These are phyloP conservation scores for Torulaspora quercuum DNA, from an alignment of 805 yeast species.

Conservation along the genomic window DNA sequence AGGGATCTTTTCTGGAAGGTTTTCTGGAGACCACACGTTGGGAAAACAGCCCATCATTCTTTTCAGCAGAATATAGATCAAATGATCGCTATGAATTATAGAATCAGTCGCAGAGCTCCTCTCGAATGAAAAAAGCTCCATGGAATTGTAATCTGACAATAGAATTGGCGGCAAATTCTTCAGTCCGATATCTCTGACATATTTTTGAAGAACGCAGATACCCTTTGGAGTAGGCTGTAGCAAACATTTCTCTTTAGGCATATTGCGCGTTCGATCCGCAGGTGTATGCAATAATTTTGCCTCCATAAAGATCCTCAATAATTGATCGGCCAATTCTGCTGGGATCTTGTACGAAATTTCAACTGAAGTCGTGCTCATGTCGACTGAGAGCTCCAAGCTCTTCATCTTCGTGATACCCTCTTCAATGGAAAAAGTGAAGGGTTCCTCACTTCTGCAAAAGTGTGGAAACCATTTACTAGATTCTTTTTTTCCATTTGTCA, in stretches of 20 bases:
- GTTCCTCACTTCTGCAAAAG: conserved; percentile 37
- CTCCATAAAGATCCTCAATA: conserved; percentile 51
- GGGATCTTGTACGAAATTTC: conserved; percentile 54
- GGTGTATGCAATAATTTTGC: conserved; percentile 73
- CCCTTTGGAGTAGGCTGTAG: conserved; percentile 94
- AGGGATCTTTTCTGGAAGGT: conserved; percentile 49
- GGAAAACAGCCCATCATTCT: conserved; percentile 62
- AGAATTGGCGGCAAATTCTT: conserved; percentile 48
- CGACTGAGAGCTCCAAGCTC: conserved; percentile 46
- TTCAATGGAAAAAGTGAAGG: conserved; percentile 51
- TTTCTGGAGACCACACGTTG: conserved; percentile 63
- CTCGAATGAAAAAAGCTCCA: conserved; percentile 67
- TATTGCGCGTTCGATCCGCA: conserved; percentile 59
- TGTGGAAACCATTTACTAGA: conserved; percentile 30
- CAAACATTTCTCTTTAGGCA: conserved; percentile 41
- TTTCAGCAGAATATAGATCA: conserved; percentile 62
- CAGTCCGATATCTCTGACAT: conserved; percentile 56
- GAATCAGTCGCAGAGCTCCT: conserved; percentile 56
- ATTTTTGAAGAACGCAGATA: conserved; percentile 60
- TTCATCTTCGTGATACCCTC: conserved; percentile 54
- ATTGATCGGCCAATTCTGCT: conserved; percentile 44
- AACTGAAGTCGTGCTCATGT: conserved; percentile 49
- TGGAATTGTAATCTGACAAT: conserved; percentile 58
- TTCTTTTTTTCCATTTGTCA: conserved; percentile 34
- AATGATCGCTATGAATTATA: conserved; percentile 57